Conservation (phyloP, 306 rosid genomes). For the Biancaea sappan region DNA sequence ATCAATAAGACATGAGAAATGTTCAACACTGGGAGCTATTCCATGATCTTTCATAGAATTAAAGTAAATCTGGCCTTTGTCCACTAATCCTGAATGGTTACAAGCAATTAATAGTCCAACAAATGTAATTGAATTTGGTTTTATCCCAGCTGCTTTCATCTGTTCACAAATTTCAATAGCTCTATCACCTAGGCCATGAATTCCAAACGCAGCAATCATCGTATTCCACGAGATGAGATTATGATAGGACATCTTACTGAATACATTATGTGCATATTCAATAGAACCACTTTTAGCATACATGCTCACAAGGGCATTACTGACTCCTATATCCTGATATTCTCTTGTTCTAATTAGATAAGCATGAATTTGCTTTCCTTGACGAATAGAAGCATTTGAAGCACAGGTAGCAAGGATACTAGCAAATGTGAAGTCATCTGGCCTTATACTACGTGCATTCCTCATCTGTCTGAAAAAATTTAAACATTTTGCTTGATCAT, state of each 20-base stretch:
- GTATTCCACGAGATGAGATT: constrained; percentile 50
- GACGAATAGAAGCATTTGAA: constrained; percentile 37
- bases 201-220: constrained; percentile 49
- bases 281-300: constrained; percentile 52
- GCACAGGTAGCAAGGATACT: constrained; percentile 42
- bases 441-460: constrained; percentile 19
- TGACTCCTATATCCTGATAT: constrained; percentile 43
- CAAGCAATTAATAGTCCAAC: constrained; percentile 47
- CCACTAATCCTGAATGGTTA: constrained; percentile 50
- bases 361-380: constrained; percentile 50
- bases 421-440: constrained; percentile 48
- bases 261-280: constrained; percentile 37
- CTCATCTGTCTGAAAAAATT: constrained; percentile 40
- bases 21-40: constrained; percentile 37
- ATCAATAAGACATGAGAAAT: constrained; percentile 52
- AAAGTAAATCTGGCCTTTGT: constrained; percentile 33
- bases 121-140: constrained; percentile 46
- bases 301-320: constrained; percentile 45
- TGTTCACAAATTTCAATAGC: constrained; percentile 42
- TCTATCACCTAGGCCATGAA: constrained; percentile 44
- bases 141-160: constrained; percentile 40
- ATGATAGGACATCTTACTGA: constrained; percentile 36
- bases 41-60: constrained; percentile 44
- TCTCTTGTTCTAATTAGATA: constrained; percentile 32
- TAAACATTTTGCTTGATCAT: constrained; percentile 34